Base-by-base conservation (phyloP, 2,329 filamentous ascomycete species). In the Hortaea sp. region DNA sequence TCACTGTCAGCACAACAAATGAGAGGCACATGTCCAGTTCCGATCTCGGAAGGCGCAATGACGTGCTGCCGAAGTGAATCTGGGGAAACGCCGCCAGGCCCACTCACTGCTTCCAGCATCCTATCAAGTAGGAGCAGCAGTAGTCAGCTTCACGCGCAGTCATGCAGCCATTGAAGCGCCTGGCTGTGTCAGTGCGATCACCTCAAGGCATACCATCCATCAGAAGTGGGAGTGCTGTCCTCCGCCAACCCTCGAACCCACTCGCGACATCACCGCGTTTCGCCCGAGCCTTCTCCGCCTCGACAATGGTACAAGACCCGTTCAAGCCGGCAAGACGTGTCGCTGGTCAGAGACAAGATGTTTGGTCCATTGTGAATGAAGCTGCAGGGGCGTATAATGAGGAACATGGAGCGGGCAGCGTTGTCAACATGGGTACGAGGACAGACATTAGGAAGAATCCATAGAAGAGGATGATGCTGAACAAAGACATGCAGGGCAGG, bases 361-460 rank as follows among this genome's bases (percentile, higher is more conserved):
- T 79, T 40, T 79, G 76, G 76, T 77, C 77, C 12, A 82, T 83
- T 53, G 76, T 83, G 62, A 83, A 83, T 54, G 80, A 83, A 63
- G 80, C 79, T 3, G 79, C 79, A 4, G 76, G 77, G 9, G 75
- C 76, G n/a, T 47, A 43, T 32, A 46, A 46, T 30, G 29, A 46
- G 20, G 44, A 41, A 32, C 44, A 46, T 29, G 44, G 44, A 11
- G 44, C 44, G 13, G 40, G 40, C 30, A 42, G 39, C 27, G 44
- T 46, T 4, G 44, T 46, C 12, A 46, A 46, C 39, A 46, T 46
- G 44, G 37, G 37, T 39, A 20, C 10, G 37, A n/a, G 37, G 10
- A 39, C 37, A 39, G 40, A 81, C 78, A n/a, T 13, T 9, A 35
- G 32, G 4, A n/a, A 20, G 20, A n/a, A 2, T 9, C 32, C 32